These are phyloP conservation scores for Pseudozyma pruni DNA, from an alignment of 1,284 basidiomycete genomes.

Conservation along the genomic window DNA sequence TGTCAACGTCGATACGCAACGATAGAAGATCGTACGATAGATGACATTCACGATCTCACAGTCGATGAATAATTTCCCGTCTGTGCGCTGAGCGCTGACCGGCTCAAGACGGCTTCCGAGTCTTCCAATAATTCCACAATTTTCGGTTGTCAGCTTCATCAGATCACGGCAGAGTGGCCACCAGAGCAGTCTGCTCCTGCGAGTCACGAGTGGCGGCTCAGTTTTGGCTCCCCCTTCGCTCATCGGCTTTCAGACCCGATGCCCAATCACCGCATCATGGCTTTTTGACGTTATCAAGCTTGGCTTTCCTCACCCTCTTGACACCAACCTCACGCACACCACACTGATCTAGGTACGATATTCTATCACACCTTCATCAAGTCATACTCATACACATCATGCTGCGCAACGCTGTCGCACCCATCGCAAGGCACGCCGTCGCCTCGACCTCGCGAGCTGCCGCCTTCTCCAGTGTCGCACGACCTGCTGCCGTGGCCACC, in stretches of 20 bases:
- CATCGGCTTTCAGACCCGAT: background rate
- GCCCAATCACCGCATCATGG: constrained; percentile 2
- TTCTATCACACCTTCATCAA: background rate
- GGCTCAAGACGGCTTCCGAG: background rate
- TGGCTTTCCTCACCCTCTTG: background rate
- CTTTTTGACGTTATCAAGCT: constrained; percentile 1
- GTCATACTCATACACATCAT: constrained; percentile 12
- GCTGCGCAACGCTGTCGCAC: constrained; percentile 42
- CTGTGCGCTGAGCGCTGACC: background rate
- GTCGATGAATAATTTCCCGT: background rate
- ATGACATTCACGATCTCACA: no score
- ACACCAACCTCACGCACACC: background rate
- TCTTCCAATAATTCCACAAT: background rate
- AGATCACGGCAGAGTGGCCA: background rate
- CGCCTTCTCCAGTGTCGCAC: constrained; percentile 38
- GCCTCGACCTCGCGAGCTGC: constrained; percentile 37
- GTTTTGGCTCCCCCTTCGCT: background rate
- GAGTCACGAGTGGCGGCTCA: background rate
- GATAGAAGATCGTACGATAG: no score
- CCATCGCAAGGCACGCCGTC: constrained; percentile 39
- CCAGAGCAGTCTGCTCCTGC: background rate
- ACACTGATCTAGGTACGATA: background rate
- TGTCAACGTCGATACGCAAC: no score
- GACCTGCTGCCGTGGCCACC: constrained; percentile 34
- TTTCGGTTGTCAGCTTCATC: background rate